Percentiles rank a stretch among this genome's conserved stretches.
These are phyloP conservation scores for Acanthamoeba lenticulata DNA, from an alignment of 208 protist genomes.

Conservation along the genomic window DNA sequence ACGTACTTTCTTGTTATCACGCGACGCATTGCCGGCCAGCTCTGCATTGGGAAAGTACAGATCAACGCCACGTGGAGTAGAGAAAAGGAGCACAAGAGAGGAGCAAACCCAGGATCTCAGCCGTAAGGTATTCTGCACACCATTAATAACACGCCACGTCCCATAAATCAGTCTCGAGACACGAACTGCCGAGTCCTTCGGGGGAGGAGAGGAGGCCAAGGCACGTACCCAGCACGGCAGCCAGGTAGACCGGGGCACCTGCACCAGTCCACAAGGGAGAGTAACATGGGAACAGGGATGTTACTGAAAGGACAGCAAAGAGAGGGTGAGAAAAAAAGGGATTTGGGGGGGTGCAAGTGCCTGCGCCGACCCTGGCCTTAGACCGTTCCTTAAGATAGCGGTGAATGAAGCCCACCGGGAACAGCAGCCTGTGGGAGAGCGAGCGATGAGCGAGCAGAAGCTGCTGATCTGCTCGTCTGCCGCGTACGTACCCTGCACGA, in stretches of 20 bases:
- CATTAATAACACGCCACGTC: no score
- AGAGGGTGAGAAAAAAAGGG: no score
- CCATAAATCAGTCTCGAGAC: no score
- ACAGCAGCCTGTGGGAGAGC: constrained; percentile 91
- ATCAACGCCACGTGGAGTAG: background rate
- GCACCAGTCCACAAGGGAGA: constrained; percentile 84
- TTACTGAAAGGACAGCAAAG: no score
- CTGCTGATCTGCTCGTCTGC: no score
- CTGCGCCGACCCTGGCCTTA: constrained; percentile 95
- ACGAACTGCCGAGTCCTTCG: background rate
- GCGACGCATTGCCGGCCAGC: constrained; percentile 92
- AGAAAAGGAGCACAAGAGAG: background rate
- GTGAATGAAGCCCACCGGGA: constrained; percentile 98
- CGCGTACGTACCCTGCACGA: background rate
- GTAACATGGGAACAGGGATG: no score
- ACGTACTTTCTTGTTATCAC: constrained; percentile 91
- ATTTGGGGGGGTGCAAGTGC: no score
- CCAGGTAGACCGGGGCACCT: constrained; percentile 3
- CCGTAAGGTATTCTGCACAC: constrained; percentile 26
- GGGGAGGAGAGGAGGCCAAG: background rate
- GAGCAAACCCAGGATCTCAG: constrained; percentile 33
- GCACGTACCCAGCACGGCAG: constrained; percentile 16
- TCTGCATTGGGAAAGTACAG: no score
- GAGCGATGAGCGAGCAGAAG: no score
- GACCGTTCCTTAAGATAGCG: constrained; percentile 88